Evolutionary conservation across 1,139 yeast species (phyloP).

Genomic region (Geotrichum phurueaensis): DNA sequence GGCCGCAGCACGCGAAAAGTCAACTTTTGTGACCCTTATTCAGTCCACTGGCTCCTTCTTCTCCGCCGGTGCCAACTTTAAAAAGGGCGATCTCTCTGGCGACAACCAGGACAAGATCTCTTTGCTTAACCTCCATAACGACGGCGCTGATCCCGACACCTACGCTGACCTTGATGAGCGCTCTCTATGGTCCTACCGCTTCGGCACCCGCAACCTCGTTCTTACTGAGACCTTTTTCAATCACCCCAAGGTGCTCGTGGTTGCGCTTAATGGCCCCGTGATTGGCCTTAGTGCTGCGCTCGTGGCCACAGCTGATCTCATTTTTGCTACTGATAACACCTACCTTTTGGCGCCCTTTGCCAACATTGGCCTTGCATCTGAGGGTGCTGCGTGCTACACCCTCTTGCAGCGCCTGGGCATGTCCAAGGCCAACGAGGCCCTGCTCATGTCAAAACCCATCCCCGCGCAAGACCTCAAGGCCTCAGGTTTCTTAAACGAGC

Average conservation of each 20-base stretch:
- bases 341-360: slow-evolving; percentile 72
- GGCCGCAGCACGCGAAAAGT: slow-evolving; percentile 60
- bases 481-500: slow-evolving; percentile 59
- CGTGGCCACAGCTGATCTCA: slow-evolving; percentile 68
- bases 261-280: slow-evolving; percentile 83
- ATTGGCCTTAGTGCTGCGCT: slow-evolving; percentile 75
- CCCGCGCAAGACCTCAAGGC: slow-evolving; percentile 51
- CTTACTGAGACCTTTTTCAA: slow-evolving; percentile 63
- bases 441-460: slow-evolving; percentile 64
- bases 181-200: slow-evolving; percentile 44
- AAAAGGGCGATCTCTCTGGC: slow-evolving; percentile 30
- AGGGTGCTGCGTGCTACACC: slow-evolving; percentile 71
- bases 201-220: slow-evolving; percentile 65
- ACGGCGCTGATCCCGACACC: slow-evolving; percentile 15
- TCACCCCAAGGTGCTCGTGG: slow-evolving; percentile 67
- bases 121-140: slow-evolving; percentile 19
- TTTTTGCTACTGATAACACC: slow-evolving; percentile 62
- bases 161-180: slow-evolving; percentile 4
- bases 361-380: slow-evolving; percentile 76
- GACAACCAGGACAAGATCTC: slow-evolving; percentile 27
- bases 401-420: slow-evolving; percentile 66
- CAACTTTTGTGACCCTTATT: slow-evolving; percentile 59
- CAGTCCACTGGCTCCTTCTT: slow-evolving; percentile 72
- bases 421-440: slow-evolving; percentile 68
- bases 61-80: slow-evolving; percentile 80